phyloP scores from a whole-genome alignment of 768 basidiomycete genomes.

The Mycena galopus region DNA sequence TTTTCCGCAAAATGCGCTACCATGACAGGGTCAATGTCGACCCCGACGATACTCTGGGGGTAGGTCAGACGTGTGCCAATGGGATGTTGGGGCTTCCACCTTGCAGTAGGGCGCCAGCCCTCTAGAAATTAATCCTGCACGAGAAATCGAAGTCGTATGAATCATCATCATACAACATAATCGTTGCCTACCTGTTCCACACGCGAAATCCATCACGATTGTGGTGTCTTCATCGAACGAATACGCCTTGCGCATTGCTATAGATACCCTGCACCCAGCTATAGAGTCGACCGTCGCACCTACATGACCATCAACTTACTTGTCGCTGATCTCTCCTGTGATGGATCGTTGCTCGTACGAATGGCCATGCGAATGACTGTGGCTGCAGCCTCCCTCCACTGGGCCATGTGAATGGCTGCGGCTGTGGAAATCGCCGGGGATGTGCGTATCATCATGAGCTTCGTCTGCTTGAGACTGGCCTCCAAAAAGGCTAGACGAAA shows the following conservation, averaged over 20 bases:
- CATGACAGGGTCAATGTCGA: slow-evolving; percentile 81
- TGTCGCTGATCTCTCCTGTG: slow-evolving; percentile 13
- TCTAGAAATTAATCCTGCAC: slow-evolving; percentile 71
- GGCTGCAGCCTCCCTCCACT: no score
- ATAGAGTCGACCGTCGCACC: not conserved
- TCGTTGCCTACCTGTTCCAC: slow-evolving; percentile 71
- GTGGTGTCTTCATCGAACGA: slow-evolving; percentile 69
- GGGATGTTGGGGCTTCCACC: not conserved
- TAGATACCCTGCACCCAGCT: slow-evolving; percentile 10
- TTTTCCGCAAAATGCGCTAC: slow-evolving; percentile 75
- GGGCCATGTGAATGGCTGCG: not conserved
- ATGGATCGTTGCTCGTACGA: slow-evolving; percentile 21
- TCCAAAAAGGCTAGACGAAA: no score
- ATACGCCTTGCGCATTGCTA: slow-evolving; percentile 55
- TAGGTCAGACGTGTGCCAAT: slow-evolving; percentile 44
- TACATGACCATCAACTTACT: not conserved
- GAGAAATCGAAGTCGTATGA: not conserved
- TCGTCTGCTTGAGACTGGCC: slow-evolving; percentile 1
- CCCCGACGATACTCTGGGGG: slow-evolving; percentile 74
- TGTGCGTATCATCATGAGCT: slow-evolving; percentile 14
- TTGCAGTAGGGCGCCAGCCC: slow-evolving; percentile 72
- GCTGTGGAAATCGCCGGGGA: not conserved
- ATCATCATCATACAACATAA: not conserved
- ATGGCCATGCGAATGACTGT: slow-evolving; percentile 30
- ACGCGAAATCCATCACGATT: slow-evolving; percentile 79